Evolutionary conservation across 345 rosid genomes (phyloP), one percentile per base, ranked within the genome.

Genomic region (Reutealis trisperma): DNA sequence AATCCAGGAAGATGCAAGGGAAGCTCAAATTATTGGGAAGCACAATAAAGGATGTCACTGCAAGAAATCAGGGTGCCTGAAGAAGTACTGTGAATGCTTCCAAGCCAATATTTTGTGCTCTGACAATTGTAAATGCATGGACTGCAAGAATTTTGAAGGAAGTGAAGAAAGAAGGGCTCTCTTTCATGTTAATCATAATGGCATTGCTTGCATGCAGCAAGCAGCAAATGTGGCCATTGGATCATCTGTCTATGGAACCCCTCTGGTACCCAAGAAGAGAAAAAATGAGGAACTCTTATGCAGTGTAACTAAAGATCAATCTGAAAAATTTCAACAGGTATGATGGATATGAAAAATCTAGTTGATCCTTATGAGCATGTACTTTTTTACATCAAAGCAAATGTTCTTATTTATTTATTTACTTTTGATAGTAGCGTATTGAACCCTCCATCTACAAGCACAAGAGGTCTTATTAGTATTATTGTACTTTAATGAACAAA

Each of bases 81-180:
- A 93, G 88, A 91, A 90, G 87, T 94, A 94, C 72, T 93, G 98
- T 55, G 98, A 91, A 80, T 93, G 98, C 86, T 94, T 86, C 84
- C 94, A 94, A 78, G 97, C 94, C 18, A 85, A 87, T 75, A 81
- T 92, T 80, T 74, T 88, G 34, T 94, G 98, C 84, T 94, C 96
- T 44, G 98, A 94, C 54, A 94, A 88, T 81, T 92, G 97, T 79
- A 88, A 75, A 86, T 94, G 97, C 77, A 76, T 86, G 84, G 96
- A 93, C 71, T 91, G 97, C 86, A 91, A 90, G 78, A 94, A 94
- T 78, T 88, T 80, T 22, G 90, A 93, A 79, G 97, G 90, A 78
- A 91, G 92, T 74, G 88, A 90, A 80, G 96, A 90, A 71, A 85
- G 91, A 78, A 79, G 67, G 70, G 80, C 89, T 70, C 83, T 90